Evolutionary conservation across 202 grass and related monocot species (phyloP).

Genomic region (Carex arenaria): DNA sequence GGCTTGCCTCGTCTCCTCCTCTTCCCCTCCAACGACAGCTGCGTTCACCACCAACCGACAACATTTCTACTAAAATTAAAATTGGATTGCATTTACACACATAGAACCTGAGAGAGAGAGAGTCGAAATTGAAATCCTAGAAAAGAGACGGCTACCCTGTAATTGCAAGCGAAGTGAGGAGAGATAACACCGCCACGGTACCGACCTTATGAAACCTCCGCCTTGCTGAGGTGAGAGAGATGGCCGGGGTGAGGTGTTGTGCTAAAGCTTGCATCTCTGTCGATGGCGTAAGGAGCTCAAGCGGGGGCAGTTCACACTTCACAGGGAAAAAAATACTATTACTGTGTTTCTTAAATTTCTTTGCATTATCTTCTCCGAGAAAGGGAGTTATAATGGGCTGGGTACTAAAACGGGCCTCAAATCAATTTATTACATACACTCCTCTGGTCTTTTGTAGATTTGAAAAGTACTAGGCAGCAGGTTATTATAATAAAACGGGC

Average conservation of each 20-base stretch:
- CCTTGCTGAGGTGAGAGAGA: slow-evolving; percentile 8
- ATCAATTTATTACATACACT: background rate
- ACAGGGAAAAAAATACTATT: background rate
- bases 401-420: background rate
- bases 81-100: background rate
- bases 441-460: background rate
- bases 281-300: background rate
- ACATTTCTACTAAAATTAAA: slow-evolving; percentile 34
- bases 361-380: background rate
- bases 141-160: slow-evolving; percentile 2
- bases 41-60: slow-evolving; percentile 53
- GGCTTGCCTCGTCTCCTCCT: slow-evolving; percentile 67
- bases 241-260: slow-evolving; percentile 19
- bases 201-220: background rate
- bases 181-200: background rate
- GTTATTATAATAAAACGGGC: background rate
- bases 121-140: background rate
- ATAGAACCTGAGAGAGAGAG: background rate
- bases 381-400: too few species aligned
- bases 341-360: background rate
- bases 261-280: slow-evolving; percentile 40
- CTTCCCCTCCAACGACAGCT: slow-evolving; percentile 45
- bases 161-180: slow-evolving; percentile 20
- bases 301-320: background rate
- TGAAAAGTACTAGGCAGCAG: background rate